Conservation (phyloP, 371 early-diverging fungal genomes). For the Mortierella sp. region DNA sequence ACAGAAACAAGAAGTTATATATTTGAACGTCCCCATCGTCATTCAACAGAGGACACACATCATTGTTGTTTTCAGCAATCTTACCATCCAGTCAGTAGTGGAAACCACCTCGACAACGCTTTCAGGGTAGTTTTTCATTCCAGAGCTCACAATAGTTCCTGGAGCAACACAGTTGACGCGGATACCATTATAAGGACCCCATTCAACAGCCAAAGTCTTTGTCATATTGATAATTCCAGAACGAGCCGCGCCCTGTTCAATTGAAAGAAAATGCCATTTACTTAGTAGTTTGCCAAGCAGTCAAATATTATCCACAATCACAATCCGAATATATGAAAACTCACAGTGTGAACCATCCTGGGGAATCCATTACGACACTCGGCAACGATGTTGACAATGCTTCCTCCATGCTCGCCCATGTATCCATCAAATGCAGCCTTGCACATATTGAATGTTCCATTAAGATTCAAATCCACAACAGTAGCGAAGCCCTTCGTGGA, state of each 20-base stretch:
- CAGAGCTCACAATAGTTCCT: conserved; percentile 65
- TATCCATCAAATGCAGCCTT: conserved; percentile 56
- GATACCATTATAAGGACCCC: conserved; percentile 62
- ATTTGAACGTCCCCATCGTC: background rate
- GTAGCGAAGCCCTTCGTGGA: conserved; percentile 62
- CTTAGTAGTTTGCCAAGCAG: background rate
- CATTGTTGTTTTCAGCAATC: background rate
- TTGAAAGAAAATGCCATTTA: background rate
- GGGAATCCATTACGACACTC: conserved; percentile 63
- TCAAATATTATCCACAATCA: background rate
- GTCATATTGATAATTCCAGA: conserved; percentile 59
- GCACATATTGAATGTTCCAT: conserved; percentile 64
- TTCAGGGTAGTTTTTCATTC: conserved; percentile 64
- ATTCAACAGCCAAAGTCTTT: conserved; percentile 65
- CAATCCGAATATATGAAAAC: conserved; percentile 5
- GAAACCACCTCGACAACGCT: conserved; percentile 49
- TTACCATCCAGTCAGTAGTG: conserved; percentile 49
- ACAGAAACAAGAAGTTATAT: background rate
- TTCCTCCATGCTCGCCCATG: conserved; percentile 63
- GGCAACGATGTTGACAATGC: conserved; percentile 65
- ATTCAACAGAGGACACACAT: background rate
- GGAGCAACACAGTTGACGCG: conserved; percentile 71
- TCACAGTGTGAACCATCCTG: conserved; percentile 54
- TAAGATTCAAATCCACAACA: conserved; percentile 67
- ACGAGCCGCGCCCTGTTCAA: conserved; percentile 43